Evolutionary conservation across 495 filamentous ascomycete genomes (phyloP).

Genomic region (Oidiodendron maius): DNA sequence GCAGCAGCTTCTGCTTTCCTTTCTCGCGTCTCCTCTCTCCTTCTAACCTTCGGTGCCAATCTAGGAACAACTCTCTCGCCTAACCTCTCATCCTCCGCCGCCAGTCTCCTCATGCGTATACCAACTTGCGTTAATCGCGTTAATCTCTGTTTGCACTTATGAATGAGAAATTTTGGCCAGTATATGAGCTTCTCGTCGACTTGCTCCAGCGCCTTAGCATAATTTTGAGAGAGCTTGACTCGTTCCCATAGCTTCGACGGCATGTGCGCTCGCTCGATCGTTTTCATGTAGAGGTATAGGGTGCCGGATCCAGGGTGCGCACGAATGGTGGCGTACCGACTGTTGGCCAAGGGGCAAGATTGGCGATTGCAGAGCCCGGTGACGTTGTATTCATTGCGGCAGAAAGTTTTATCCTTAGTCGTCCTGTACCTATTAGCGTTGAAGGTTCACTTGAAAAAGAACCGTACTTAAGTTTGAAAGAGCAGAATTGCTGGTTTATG

Average conservation of each 20-base stretch:
- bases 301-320: constrained; percentile 71
- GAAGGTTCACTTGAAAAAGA: constrained; percentile 5
- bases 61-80: constrained; percentile 87
- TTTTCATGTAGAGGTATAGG: constrained; percentile 98
- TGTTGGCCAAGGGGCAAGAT: constrained; percentile 93
- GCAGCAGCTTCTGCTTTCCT: constrained; percentile 90
- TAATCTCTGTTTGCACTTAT: constrained; percentile 97
- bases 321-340: constrained; percentile 90
- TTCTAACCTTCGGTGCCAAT: constrained; percentile 85
- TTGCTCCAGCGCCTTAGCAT: constrained; percentile 78
- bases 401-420: constrained; percentile 89
- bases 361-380: constrained; percentile 93
- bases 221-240: constrained; percentile 84
- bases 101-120: constrained; percentile 76
- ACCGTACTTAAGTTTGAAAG: constrained; percentile 88
- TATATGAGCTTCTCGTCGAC: constrained; percentile 86
- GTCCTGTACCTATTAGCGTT: constrained; percentile 47
- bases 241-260: constrained; percentile 93
- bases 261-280: constrained; percentile 83
- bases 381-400: constrained; percentile 92
- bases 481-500: constrained; percentile 93
- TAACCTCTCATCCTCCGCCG: constrained; percentile 82
- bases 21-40: constrained; percentile 85
- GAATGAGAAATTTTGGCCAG: constrained; percentile 92
- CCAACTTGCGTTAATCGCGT: constrained; percentile 90